Base-by-base conservation (phyloP, 208 protist species). In the Porcisia deanei region DNA sequence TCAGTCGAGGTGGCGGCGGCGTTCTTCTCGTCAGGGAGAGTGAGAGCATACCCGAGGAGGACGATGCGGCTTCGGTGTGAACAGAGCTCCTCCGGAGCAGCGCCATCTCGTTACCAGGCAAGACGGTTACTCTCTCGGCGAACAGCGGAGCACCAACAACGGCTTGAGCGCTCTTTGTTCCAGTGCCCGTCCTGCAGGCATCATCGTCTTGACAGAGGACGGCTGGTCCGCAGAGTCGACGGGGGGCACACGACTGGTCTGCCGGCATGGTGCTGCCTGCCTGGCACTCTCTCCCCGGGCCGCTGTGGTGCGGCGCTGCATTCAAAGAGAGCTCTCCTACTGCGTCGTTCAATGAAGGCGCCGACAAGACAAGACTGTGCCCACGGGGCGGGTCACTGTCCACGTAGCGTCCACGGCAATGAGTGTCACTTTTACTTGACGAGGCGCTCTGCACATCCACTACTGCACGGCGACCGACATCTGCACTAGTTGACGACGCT, bases 121-220 rank as follows among this genome's bases (percentile, higher is more conserved):
- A 34, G 6, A 81, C 71, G 20, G 63, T 39, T 18, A 81, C 37
- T 41, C 14, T 8, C 10, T 69, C 30, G 47, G 39, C 70, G 14
- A 53, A 66, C 41, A 18, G 5, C 54, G 20, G 18, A 53, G 30
- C 49, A 20, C 18, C 25, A 7, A 18, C 6, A 65, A 18, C 57
- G 41, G 45, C 68, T n/a, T 59, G 45, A 16, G 53, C 3, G 30
- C 2, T 63, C 1, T 34, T 20, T 12, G 20, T 4, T 39, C 43
- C 34, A 22, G 37, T 16, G 39, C 41, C 41, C 41, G 8, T 43
- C 9, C 52, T 14, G 52, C 22, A 14, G 16, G n/a, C 25, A 7
- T 18, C 61, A 12, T 68, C 52, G 25, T 30, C 18, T 68, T 75
- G 76, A 41, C 60, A 58, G 34, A 80, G 70, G n/a, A 80, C 76